These are phyloP conservation scores for Sporothrix pseudoabietina DNA, from an alignment of 2,329 filamentous ascomycete genomes.

Conservation along the genomic window DNA sequence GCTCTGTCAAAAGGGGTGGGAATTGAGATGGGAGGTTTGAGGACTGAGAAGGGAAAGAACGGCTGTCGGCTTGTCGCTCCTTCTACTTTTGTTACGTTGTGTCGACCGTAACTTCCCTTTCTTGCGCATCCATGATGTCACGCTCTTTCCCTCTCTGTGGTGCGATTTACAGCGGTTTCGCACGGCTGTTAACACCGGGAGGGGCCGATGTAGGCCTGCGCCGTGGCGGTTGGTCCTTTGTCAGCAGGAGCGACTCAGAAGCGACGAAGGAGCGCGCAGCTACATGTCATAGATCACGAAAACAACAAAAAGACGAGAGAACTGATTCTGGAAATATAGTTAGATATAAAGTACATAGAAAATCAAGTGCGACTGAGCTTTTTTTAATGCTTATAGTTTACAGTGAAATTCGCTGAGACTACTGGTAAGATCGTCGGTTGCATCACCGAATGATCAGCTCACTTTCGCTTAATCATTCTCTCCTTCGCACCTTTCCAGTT, in stretches of 20 bases:
- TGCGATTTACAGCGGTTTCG: neutral
- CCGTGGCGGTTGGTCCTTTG: neutral
- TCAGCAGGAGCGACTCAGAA: neutral
- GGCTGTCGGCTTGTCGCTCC: slow-evolving; percentile 7
- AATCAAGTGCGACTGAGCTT: slow-evolving; percentile 63
- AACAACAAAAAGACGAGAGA: neutral
- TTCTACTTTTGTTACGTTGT: slow-evolving; percentile 1
- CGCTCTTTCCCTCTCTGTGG: neutral
- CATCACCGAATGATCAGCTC: slow-evolving; percentile 40
- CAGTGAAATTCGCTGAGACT: slow-evolving; percentile 56
- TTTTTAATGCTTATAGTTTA: slow-evolving; percentile 60
- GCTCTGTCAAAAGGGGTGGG: neutral
- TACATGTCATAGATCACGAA: neutral
- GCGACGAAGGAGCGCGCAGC: neutral
- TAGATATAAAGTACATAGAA: slow-evolving; percentile 50
- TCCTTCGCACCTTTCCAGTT: too few relatives aligned
- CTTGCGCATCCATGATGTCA: slow-evolving; percentile 11
- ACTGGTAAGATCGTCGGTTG: slow-evolving; percentile 44
- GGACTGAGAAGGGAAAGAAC: neutral
- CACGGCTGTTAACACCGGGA: neutral
- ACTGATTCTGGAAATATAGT: neutral
- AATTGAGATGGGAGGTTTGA: neutral
- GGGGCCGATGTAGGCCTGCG: slow-evolving; percentile 5
- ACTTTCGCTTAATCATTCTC: too few relatives aligned
- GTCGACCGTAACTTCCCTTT: slow-evolving; percentile 2